Evolutionary conservation across 345 rosid genomes (phyloP).

Genomic region (Eucalyptus fibrosa): DNA sequence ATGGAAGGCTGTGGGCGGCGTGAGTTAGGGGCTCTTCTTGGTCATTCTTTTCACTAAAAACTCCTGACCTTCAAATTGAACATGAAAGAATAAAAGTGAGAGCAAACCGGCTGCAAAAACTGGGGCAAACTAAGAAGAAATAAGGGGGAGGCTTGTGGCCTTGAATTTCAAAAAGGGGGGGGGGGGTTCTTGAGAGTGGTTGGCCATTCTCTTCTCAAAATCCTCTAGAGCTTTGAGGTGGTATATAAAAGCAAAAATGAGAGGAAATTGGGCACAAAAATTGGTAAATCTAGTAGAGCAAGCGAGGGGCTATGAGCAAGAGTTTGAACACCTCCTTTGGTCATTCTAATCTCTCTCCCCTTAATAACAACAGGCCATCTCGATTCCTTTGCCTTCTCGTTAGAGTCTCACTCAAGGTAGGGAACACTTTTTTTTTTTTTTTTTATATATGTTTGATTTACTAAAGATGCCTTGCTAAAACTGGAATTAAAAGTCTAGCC

Average conservation of each 20-base stretch:
- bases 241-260: not conserved
- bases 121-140: not conserved
- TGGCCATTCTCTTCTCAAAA: not conserved
- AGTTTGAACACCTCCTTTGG: not conserved
- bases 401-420: not conserved
- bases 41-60: not conserved
- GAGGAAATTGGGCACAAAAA: not conserved
- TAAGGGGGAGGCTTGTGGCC: not conserved
- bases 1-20: not conserved
- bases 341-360: not conserved
- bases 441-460: not conserved
- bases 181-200: not conserved
- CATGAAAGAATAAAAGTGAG: not conserved
- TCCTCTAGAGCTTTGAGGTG: not conserved
- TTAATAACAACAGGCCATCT: not conserved
- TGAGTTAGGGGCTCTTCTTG: not conserved
- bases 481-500: not conserved
- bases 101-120: not conserved
- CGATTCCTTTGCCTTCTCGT: not conserved
- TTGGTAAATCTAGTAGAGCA: not conserved
- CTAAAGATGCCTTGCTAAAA: not conserved
- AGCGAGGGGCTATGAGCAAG: not conserved
- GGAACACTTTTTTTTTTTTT: not conserved
- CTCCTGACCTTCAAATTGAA: not conserved
- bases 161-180: not conserved